Evolutionary conservation across 257 asterid genomes (phyloP).

Genomic region (Rhazya stricta): DNA sequence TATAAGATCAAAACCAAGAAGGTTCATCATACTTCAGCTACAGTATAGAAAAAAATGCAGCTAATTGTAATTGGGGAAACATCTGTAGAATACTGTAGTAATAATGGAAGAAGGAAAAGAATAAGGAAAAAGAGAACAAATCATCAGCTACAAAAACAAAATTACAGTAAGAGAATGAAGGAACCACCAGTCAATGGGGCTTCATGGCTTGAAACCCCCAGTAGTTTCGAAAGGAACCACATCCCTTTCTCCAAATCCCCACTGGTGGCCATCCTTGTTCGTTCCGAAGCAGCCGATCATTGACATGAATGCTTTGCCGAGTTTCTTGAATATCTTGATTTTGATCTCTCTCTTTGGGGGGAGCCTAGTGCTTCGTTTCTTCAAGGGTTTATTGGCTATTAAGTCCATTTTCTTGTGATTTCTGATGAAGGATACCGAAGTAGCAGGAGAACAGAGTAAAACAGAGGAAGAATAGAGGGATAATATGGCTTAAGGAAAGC

Average conservation of each 20-base stretch:
- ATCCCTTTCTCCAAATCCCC: background rate
- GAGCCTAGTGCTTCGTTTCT: background rate
- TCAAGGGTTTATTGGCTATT: background rate
- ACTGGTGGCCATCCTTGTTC: background rate
- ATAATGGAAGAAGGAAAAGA: no score
- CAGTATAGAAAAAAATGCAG: no score
- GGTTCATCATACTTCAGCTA: no score
- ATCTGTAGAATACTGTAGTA: no score
- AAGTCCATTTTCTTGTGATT: slow-evolving; percentile 8
- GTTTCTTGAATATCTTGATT: slow-evolving; percentile 13
- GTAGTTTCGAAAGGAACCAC: background rate
- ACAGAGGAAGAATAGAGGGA: background rate
- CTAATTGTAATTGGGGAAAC: no score
- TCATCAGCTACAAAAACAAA: no score
- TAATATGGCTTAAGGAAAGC: no score
- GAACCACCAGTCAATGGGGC: background rate
- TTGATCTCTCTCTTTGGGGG: slow-evolving; percentile 24
- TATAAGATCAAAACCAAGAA: no score
- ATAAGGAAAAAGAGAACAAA: no score
- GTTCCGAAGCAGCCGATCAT: background rate
- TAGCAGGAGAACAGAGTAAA: background rate
- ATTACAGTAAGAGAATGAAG: no score
- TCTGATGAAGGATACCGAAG: background rate
- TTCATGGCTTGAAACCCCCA: background rate
- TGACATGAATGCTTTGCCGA: background rate